Conservation (phyloP, 2,329 filamentous ascomycete species). For the Stachybotrys chartarum region DNA sequence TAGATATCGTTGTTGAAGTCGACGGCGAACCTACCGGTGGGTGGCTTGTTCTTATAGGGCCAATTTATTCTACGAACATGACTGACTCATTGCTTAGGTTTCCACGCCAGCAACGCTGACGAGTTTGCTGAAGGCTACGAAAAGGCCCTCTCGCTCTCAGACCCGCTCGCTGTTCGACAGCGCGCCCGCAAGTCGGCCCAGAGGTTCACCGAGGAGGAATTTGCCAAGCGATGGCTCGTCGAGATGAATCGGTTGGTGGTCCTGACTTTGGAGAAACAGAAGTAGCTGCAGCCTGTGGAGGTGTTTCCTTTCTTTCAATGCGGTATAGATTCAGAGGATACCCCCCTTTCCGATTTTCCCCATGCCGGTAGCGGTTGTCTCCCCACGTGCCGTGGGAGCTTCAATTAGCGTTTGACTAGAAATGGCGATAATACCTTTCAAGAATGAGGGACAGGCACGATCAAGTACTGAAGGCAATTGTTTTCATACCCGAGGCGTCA, state of each 20-base stretch:
- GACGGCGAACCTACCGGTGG: constrained; percentile 72
- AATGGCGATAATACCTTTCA: too few species aligned
- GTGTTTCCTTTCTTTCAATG: constrained; percentile 8
- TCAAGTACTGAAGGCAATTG: too few species aligned
- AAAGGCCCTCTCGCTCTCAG: constrained; percentile 63
- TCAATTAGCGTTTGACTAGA: background rate
- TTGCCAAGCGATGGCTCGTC: constrained; percentile 68
- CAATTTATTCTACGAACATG: background rate
- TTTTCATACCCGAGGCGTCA: too few species aligned
- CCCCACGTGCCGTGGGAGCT: background rate
- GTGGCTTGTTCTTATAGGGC: constrained; percentile 10
- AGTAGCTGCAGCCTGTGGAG: background rate
- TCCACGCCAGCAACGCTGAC: constrained; percentile 69
- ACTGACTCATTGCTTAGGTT: constrained; percentile 45
- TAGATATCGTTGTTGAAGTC: constrained; percentile 82
- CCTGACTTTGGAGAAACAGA: constrained; percentile 19
- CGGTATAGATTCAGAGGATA: constrained; percentile 28
- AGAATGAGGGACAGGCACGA: too few species aligned
- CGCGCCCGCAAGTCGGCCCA: constrained; percentile 72
- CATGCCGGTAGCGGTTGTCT: background rate
- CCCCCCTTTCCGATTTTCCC: constrained; percentile 15
- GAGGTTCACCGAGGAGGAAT: constrained; percentile 83
- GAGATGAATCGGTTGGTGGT: constrained; percentile 68
- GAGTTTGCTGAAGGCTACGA: constrained; percentile 80
- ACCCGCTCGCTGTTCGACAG: constrained; percentile 67